Evolutionary conservation across 805 yeast genomes (phyloP).

Genomic region (Jamesozyma gamospora): DNA sequence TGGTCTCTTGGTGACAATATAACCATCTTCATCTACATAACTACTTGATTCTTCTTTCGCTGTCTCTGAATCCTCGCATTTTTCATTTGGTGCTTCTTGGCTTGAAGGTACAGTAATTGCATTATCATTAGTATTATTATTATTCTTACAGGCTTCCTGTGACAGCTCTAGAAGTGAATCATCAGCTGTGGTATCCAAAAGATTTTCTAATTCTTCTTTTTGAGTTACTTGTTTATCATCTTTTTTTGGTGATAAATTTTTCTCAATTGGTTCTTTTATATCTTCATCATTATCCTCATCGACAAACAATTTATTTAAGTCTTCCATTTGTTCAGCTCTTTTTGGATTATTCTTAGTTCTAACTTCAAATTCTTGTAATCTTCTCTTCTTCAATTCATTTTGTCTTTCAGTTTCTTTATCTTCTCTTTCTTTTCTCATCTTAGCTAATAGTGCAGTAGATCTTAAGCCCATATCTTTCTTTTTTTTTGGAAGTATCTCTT

Average conservation of each 20-base stretch:
- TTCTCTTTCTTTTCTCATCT: conserved; percentile 26
- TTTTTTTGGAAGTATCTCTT: conserved; percentile 4
- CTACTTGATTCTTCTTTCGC: conserved; percentile 5
- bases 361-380: conserved; percentile 11
- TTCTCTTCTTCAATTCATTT: conserved; percentile 20
- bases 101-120: not conserved
- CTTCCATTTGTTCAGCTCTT: conserved; percentile 23
- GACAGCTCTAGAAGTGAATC: conserved; percentile 20
- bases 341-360: conserved; percentile 14
- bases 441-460: conserved; percentile 26
- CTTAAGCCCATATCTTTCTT: conserved; percentile 18
- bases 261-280: not conserved
- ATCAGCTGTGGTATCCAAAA: conserved; percentile 27
- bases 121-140: not conserved
- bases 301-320: conserved; percentile 21
- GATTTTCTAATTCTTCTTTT: conserved; percentile 18
- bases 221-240: not conserved
- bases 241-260: not conserved
- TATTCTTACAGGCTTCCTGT: not conserved
- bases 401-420: conserved; percentile 23
- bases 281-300: conserved; percentile 21
- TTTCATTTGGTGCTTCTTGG: not conserved
- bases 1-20: conserved; percentile 22
- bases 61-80: not conserved
- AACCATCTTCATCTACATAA: conserved; percentile 28